Percentiles rank a stretch among this genome's conserved stretches.
phyloP scores from a whole-genome alignment of 345 rosid genomes.

The Syzygium oleosum region DNA sequence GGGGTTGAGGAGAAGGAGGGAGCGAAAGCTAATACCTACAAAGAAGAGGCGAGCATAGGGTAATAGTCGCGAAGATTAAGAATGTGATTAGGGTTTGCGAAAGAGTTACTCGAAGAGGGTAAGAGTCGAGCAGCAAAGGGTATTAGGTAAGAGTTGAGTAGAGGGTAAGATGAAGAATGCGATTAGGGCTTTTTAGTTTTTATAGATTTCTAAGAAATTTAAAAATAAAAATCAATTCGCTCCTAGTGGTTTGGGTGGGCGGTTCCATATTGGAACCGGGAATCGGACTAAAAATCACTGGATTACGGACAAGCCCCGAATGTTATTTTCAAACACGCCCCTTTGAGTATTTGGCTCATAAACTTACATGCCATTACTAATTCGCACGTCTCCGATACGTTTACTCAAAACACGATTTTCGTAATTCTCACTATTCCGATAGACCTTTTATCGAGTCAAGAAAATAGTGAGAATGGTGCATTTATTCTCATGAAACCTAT shows the following conservation, averaged over 20 bases:
- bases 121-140: no score
- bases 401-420: not conserved
- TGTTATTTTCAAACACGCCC: not conserved
- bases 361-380: not conserved
- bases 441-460: not conserved
- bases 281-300: no score
- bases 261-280: no score
- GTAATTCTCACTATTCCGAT: not conserved
- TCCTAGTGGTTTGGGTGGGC: no score
- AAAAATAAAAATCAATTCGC: no score
- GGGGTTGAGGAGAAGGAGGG: conserved; percentile 5
- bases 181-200: no score
- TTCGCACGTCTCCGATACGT: not conserved
- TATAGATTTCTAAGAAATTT: no score
- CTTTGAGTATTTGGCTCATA: not conserved
- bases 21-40: conserved; percentile 24
- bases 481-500: not conserved
- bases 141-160: no score
- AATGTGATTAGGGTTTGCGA: no score
- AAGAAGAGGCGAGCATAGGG: conserved; percentile 27
- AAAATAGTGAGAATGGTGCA: not conserved
- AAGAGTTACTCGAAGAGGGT: no score
- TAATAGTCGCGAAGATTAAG: no score
- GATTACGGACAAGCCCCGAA: not conserved
- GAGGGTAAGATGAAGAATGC: no score